Evolutionary conservation across 345 rosid genomes (phyloP).

Genomic region (Lumnitzera racemosa): DNA sequence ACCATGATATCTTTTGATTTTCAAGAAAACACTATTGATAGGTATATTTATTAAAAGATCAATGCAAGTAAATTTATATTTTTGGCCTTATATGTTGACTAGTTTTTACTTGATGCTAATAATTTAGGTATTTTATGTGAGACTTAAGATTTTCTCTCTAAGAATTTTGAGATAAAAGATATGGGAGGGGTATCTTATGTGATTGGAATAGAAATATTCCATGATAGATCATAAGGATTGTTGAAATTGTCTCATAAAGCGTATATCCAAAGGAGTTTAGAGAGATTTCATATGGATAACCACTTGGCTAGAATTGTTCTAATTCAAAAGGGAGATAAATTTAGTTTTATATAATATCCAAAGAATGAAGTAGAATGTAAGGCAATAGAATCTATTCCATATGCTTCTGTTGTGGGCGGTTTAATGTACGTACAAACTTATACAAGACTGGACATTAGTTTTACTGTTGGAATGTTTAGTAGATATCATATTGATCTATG

Average conservation of each 20-base stretch:
- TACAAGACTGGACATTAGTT: background rate
- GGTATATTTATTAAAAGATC: background rate
- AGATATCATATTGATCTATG: background rate
- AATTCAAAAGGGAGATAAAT: no score
- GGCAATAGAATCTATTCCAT: no score
- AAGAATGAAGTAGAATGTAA: no score
- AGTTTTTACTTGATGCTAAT: no score
- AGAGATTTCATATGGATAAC: background rate
- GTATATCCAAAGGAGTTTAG: background rate
- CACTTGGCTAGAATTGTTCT: background rate
- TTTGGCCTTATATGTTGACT: background rate
- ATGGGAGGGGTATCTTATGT: no score
- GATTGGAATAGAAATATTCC: no score
- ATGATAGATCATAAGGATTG: background rate
- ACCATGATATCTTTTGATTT: background rate
- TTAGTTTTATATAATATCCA: no score
- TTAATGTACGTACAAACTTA: no score
- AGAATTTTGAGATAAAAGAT: no score
- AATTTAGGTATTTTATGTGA: no score
- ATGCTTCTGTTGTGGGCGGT: no score
- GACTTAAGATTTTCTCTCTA: no score
- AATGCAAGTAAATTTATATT: constrained; percentile 5
- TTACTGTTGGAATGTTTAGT: constrained; percentile 1
- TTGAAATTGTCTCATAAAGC: background rate
- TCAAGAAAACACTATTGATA: background rate